phyloP scores from a whole-genome alignment of 768 basidiomycete species.

The Infundibulicybe gibba region DNA sequence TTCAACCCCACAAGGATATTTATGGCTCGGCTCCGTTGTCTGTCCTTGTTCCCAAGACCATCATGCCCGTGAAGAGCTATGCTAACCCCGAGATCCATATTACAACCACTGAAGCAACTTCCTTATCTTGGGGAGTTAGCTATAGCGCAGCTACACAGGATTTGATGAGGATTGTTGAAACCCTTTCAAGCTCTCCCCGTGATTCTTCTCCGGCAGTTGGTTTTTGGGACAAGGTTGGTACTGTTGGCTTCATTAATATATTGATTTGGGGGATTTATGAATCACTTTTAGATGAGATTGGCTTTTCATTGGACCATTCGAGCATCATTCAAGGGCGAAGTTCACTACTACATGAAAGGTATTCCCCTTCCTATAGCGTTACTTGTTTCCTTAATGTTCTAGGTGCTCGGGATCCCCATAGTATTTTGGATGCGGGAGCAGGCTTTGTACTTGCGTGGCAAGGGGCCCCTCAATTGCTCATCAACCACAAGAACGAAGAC shows the following conservation, averaged over 20 bases:
- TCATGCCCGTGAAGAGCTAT: conserved; percentile 95
- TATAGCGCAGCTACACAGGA: conserved; percentile 86
- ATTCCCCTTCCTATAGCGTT: conserved; percentile 4
- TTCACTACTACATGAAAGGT: conserved; percentile 89
- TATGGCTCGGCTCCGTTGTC: conserved; percentile 49
- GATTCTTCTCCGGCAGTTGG: conserved; percentile 84
- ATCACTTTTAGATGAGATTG: conserved; percentile 53
- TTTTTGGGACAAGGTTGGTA: conserved; percentile 94
- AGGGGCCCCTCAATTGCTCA: conserved; percentile 65
- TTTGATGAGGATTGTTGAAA: conserved; percentile 78
- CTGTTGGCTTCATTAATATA: not conserved
- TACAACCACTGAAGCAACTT: conserved; percentile 58
- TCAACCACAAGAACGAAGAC: conserved; percentile 69
- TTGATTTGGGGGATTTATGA: conserved; percentile 1
- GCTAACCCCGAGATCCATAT: conserved; percentile 71
- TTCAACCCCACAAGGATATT: conserved; percentile 50
- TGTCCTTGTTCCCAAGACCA: conserved; percentile 78
- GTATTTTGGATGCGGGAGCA: conserved; percentile 64
- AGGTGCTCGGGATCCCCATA: conserved; percentile 85
- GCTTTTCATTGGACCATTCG: conserved; percentile 81
- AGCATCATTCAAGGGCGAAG: conserved; percentile 64
- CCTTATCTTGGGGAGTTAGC: conserved; percentile 87
- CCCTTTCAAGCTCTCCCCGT: conserved; percentile 68
- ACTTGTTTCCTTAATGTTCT: not conserved
- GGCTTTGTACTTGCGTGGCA: conserved; percentile 88